Conservation (phyloP, 2,329 filamentous ascomycete genomes). For the Pseudocercospora vitis region DNA sequence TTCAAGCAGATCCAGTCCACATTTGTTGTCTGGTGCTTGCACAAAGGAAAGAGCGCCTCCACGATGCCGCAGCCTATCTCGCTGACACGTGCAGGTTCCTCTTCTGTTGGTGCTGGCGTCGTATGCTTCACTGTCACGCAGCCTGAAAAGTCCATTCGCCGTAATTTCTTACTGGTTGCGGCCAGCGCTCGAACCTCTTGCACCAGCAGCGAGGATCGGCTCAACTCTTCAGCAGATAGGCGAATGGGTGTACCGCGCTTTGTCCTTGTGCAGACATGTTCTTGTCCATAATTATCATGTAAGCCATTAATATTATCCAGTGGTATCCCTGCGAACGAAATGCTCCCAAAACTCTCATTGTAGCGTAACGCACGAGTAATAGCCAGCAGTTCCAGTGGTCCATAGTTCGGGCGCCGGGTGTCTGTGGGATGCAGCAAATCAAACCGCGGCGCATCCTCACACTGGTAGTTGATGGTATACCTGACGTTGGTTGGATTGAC, state of each 20-base stretch:
- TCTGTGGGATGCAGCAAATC: constrained; percentile 59
- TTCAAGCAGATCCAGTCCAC: constrained; percentile 71
- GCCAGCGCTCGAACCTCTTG: constrained; percentile 69
- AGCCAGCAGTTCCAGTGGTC: constrained; percentile 63
- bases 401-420: constrained; percentile 55
- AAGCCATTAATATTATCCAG: constrained; percentile 65
- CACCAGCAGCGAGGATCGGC: constrained; percentile 60
- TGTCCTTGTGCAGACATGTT: constrained; percentile 62
- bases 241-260: constrained; percentile 57
- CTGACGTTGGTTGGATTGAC: constrained; percentile 66
- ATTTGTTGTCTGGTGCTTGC: constrained; percentile 65
- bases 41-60: constrained; percentile 67
- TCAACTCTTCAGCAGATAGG: constrained; percentile 55
- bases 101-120: constrained; percentile 41
- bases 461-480: constrained; percentile 61
- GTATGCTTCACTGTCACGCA: constrained; percentile 58
- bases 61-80: constrained; percentile 69
- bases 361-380: constrained; percentile 69
- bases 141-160: constrained; percentile 65
- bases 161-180: constrained; percentile 62
- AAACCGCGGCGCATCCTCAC: constrained; percentile 68
- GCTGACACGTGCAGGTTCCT: constrained; percentile 46
- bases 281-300: constrained; percentile 59
- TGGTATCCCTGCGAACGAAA: constrained; percentile 65
- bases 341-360: constrained; percentile 66